Base-by-base conservation (phyloP, 2,329 filamentous ascomycete genomes). In the Fusarium ambrosium region DNA sequence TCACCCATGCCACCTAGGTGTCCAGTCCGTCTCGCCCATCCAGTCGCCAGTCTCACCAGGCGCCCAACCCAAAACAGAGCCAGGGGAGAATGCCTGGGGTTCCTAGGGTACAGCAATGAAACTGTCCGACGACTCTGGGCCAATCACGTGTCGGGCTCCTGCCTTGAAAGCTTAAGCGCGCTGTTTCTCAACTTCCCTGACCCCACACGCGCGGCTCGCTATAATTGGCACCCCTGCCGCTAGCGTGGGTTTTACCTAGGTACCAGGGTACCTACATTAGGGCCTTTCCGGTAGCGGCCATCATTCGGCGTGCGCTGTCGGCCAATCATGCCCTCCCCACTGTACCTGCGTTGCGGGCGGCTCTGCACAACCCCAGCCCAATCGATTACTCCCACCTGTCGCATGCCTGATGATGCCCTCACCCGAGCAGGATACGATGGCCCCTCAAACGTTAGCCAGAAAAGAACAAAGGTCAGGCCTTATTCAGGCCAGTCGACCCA, bases 31-130 rank as follows among this genome's bases (percentile, higher is more conserved):
- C 60, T 24, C 20, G 45, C 16, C 64, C 39, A 43, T 62, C 67
- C 72, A 79, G 70, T 74, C 72, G 66, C 66, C 39, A 66, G 77
- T 78, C 75, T 79, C 77, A 74, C 71, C 66, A 78, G 64, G 75
- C 77, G 77, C 77, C 76, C 77, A 62, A 70, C 64, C 32, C 68
- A 70, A 69, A 70, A 60, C 68, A 51, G 51, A 34, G 22, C 37
- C 32, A 48, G 55, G 36, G 34, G 64, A 72, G 34, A 62, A 72
- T 13, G 75, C 58, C 62, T 56, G 20, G 51, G 27, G 43, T 27
- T 34, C 34, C 36, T 34, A 51, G 32, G 14, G 59, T 29, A 36
- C 32, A 37, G 32, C 24, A 29, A 58, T 59, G 45, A 22, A 64
- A 67, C 62, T 70, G 62, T 58, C 65, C 59, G 53, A 64, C 29